These are phyloP conservation scores for Fusarium mundagurra DNA, from an alignment of 2,329 filamentous ascomycete genomes.

Conservation along the genomic window DNA sequence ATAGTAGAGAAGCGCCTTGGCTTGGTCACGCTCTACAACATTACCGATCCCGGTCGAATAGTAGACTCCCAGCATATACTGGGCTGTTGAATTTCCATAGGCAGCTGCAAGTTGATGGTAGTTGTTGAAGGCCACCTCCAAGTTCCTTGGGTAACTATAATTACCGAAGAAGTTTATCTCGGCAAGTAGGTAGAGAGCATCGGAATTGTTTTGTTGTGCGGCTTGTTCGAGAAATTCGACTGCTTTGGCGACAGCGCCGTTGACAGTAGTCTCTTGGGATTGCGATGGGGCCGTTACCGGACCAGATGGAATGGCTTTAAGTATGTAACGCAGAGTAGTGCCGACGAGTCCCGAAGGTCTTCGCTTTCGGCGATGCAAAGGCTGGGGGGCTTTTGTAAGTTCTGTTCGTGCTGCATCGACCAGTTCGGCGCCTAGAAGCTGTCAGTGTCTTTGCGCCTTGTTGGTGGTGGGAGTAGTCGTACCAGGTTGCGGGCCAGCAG, in stretches of 20 bases:
- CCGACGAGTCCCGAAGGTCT: slow-evolving; percentile 57
- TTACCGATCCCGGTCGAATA: slow-evolving; percentile 92
- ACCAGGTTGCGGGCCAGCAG: slow-evolving; percentile 51
- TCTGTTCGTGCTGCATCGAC: slow-evolving; percentile 63
- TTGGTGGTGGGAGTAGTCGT: slow-evolving; percentile 22
- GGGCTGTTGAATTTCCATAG: slow-evolving; percentile 89
- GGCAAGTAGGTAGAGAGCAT: slow-evolving; percentile 88
- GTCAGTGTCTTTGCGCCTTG: slow-evolving; percentile 21
- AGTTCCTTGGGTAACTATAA: slow-evolving; percentile 85
- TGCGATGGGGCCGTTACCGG: slow-evolving; percentile 59
- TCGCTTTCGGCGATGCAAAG: slow-evolving; percentile 55
- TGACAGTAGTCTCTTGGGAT: slow-evolving; percentile 47
- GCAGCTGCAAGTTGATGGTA: slow-evolving; percentile 81
- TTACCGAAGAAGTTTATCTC: slow-evolving; percentile 98
- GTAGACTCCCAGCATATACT: slow-evolving; percentile 95
- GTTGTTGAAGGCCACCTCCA: slow-evolving; percentile 79
- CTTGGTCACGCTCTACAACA: slow-evolving; percentile 85
- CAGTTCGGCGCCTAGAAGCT: slow-evolving; percentile 58
- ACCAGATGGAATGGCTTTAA: slow-evolving; percentile 61
- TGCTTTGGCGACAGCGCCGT: slow-evolving; percentile 59
- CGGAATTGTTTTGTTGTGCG: slow-evolving; percentile 70
- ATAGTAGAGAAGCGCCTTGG: slow-evolving; percentile 91
- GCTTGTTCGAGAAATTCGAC: slow-evolving; percentile 64
- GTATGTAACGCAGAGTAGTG: slow-evolving; percentile 54
- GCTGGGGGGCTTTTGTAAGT: slow-evolving; percentile 60